Conservation (phyloP, 345 rosid species). For the Raphanus raphanistrum region DNA sequence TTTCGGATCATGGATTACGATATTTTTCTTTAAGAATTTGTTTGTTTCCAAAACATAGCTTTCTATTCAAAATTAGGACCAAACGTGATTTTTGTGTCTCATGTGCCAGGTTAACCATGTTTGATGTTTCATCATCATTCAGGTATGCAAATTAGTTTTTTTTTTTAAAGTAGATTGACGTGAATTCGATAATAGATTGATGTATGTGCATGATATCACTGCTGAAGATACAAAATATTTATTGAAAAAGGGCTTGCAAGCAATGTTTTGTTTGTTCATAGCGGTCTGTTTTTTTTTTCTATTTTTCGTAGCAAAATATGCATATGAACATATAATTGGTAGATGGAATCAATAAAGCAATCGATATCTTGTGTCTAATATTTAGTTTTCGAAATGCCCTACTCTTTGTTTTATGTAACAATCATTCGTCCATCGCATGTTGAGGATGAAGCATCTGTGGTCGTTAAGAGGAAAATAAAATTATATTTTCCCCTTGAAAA, state of each 20-base stretch:
- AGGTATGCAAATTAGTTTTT: background rate
- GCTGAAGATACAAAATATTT: background rate
- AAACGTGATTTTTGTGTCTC: background rate
- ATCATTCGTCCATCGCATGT: conserved; percentile 27
- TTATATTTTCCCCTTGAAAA: conserved; percentile 1
- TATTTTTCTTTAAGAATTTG: background rate
- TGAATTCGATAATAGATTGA: background rate
- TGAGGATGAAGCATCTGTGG: conserved; percentile 31
- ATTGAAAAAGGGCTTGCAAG: background rate
- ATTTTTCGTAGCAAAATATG: background rate
- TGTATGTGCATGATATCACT: background rate
- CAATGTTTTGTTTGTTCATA: background rate
- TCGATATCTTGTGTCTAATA: conserved; percentile 12
- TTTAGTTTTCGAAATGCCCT: background rate
- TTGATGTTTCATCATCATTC: background rate
- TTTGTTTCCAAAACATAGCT: background rate
- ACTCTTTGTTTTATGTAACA: conserved; percentile 21
- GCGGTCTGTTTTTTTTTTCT: background rate
- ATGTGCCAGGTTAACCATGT: background rate
- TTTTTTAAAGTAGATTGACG: background rate
- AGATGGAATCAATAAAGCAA: background rate
- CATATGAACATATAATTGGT: background rate
- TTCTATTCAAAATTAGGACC: background rate
- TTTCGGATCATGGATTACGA: background rate
- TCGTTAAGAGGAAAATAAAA: conserved; percentile 24